Evolutionary conservation across 345 rosid genomes (phyloP), one percentile per base, ranked within the genome.

Genomic region (Brassica nigra): DNA sequence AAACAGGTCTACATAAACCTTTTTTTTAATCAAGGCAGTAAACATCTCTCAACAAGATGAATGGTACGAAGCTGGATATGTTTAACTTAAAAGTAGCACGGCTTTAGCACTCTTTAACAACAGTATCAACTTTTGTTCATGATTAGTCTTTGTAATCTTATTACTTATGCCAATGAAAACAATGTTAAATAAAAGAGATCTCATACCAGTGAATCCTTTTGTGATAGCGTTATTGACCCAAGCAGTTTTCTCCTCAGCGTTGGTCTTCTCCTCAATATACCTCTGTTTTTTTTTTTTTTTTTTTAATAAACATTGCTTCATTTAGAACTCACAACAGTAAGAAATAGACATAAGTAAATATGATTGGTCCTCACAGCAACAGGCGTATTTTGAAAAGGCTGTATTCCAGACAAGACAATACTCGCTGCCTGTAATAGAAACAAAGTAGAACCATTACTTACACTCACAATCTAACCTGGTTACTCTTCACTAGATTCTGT

Each of bases 341-440:
- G 47, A 68, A 0, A 68, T 5, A 36, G 1, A 30, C 1, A 9
- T 63, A 42, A 42, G 0, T 5, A 2, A 63, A 64, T 55, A 65
- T 68, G 68, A 73, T 67, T 34, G 10, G 28, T 80, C 14, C 89
- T 79, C 27, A 91, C 98, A 76, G 88, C 75, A 57, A 87, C 88
- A 74, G 77, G 83, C 31, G 87, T 9, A 85, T 94, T 92, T 76
- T 90, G 91, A 73, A 85, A 89, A 73, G 98, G 93, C 67, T 94
- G 97, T 74, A 94, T 94, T 78, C 89, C 89, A 5, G 94, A 89
- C 68, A 85, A 88, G 68, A 94, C 97, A 76, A 89, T 84, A 73
- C 78, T 94, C 70, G 89, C 89, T 54, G 86, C 96, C 98, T 94
- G 78, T 68, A 81, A 75, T 2, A 16, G 1, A 68, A 33, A 54